Evolutionary conservation across 164 flowering plant species (phyloP).

Genomic region (Buxus sempervirens): DNA sequence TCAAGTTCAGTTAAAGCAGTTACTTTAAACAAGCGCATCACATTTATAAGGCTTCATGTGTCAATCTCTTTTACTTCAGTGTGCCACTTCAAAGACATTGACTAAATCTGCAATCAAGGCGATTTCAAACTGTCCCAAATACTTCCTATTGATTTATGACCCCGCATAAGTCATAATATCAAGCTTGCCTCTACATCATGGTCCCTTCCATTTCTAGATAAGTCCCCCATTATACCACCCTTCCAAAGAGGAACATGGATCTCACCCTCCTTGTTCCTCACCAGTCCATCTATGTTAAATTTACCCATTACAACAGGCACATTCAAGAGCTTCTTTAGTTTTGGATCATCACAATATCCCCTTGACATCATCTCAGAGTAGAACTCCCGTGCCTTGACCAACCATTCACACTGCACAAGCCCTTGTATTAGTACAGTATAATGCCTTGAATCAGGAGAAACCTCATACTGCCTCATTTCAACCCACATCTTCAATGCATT

Average conservation of each 20-base stretch:
- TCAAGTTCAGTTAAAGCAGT: neutral
- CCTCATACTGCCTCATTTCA: constrained; percentile 49
- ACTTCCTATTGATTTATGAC: neutral
- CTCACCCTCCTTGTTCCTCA: constrained; percentile 10
- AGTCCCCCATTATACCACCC: constrained; percentile 2
- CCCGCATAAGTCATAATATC: neutral
- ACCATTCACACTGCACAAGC: constrained; percentile 46
- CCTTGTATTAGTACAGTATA: constrained; percentile 55
- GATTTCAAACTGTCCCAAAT: neutral
- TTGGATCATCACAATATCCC: constrained; percentile 63
- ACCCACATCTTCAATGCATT: constrained; percentile 61
- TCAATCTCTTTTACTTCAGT: neutral
- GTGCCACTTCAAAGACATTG: neutral
- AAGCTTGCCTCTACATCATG: neutral
- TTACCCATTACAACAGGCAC: constrained; percentile 18
- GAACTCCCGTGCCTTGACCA: constrained; percentile 56
- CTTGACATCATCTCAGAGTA: constrained; percentile 59
- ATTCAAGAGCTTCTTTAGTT: constrained; percentile 51
- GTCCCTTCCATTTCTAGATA: constrained; percentile 11
- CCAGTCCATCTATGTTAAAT: constrained; percentile 11
- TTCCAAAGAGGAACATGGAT: constrained; percentile 1
- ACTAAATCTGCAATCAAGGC: no score
- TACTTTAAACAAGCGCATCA: neutral
- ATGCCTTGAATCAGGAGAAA: constrained; percentile 45
- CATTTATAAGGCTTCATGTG: neutral